phyloP scores from a whole-genome alignment of 225 moss, liverwort and hornwort species.

The Rhytidiadelphus loreus region DNA sequence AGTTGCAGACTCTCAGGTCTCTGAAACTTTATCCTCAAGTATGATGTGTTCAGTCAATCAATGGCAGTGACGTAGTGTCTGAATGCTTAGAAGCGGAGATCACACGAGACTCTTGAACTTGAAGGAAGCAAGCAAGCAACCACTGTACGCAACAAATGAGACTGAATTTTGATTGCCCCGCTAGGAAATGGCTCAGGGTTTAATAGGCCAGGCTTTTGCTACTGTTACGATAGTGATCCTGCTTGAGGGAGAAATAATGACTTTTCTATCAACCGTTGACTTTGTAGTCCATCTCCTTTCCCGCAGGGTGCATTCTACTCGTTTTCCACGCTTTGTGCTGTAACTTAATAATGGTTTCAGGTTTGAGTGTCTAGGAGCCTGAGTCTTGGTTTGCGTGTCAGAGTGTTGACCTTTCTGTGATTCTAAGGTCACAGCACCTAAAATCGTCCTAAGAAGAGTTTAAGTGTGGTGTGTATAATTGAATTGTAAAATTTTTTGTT shows the following conservation, averaged over 20 bases:
- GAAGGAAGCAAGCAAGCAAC: background rate
- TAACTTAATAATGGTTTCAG: background rate
- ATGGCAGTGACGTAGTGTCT: background rate
- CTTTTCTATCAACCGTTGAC: background rate
- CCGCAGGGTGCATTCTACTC: background rate
- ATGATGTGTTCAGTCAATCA: background rate
- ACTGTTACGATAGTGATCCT: conserved; percentile 1
- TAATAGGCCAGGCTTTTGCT: conserved; percentile 34
- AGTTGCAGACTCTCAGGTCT: background rate
- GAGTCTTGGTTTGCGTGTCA: background rate
- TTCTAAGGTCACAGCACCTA: background rate
- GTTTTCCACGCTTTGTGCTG: background rate
- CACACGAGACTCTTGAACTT: background rate
- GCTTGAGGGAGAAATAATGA: background rate
- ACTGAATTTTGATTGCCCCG: background rate
- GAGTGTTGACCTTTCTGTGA: background rate
- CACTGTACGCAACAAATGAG: background rate
- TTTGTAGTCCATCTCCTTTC: background rate
- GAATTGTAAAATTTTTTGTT: background rate
- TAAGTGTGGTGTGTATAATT: background rate
- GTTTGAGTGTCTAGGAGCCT: background rate
- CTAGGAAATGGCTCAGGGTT: conserved; percentile 23
- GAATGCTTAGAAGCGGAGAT: background rate
- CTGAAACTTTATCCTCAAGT: background rate
- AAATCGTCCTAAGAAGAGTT: background rate